phyloP scores from a whole-genome alignment of 2,329 filamentous ascomycete species.

The Xylariales sp. region DNA sequence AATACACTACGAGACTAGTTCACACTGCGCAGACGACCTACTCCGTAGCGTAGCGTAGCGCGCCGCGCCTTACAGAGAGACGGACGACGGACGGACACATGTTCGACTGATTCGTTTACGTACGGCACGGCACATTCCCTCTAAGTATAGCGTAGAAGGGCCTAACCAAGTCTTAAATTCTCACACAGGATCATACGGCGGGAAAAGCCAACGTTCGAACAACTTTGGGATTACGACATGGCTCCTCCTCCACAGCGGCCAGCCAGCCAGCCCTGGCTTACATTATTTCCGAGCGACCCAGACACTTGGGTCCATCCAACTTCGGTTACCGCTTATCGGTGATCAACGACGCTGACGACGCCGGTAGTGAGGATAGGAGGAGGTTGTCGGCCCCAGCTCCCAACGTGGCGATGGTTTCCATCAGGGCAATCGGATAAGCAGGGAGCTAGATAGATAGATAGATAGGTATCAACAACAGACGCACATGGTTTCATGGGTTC shows the following conservation, averaged over 20 bases:
- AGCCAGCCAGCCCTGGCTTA: not conserved
- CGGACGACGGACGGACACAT: too few species aligned
- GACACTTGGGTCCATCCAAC: slow-evolving; percentile 25
- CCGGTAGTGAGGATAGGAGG: not conserved
- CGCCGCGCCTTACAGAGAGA: too few species aligned
- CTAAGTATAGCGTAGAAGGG: not conserved
- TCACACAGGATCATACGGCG: slow-evolving; percentile 12
- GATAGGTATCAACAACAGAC: not conserved
- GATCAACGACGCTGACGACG: slow-evolving; percentile 3
- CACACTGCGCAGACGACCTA: not conserved
- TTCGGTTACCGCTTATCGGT: slow-evolving; percentile 20
- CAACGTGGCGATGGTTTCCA: not conserved
- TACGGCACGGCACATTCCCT: not conserved
- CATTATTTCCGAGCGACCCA: slow-evolving; percentile 20
- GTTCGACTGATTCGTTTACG: slow-evolving; percentile 4
- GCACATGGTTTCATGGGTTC: not conserved
- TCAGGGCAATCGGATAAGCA: slow-evolving; percentile 8
- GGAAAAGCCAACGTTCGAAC: not conserved
- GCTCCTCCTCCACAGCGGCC: slow-evolving; percentile 4
- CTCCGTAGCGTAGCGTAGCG: too few species aligned
- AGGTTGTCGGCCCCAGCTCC: slow-evolving; percentile 7
- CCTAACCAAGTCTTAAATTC: not conserved
- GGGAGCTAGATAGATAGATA: not conserved
- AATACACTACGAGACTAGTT: not conserved
- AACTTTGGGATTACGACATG: not conserved